Conservation (phyloP, 768 basidiomycete genomes). For the Harrya chromipes region DNA sequence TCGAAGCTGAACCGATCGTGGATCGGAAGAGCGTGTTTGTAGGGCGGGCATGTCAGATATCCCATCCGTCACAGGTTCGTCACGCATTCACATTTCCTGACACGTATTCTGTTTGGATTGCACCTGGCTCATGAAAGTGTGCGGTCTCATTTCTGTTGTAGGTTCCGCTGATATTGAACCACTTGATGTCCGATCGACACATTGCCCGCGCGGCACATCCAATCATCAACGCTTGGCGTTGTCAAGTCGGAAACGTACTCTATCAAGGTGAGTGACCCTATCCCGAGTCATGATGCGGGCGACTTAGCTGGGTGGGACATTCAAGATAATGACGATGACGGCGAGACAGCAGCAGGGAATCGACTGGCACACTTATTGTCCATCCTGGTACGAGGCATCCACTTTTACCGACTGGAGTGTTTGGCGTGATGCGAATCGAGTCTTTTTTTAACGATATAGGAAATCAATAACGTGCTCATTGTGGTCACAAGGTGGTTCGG, state of each 20-base stretch:
- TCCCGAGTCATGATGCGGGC: not conserved
- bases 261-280: slow-evolving; percentile 60
- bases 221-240: slow-evolving; percentile 80
- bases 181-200: slow-evolving; percentile 67
- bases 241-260: slow-evolving; percentile 59
- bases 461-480: slow-evolving; percentile 80
- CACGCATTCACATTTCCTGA: not conserved
- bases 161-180: slow-evolving; percentile 65
- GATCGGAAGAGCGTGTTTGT: slow-evolving; percentile 87
- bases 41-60: slow-evolving; percentile 79
- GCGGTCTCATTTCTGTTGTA: slow-evolving; percentile 24
- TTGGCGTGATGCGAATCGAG: not conserved
- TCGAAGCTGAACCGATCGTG: slow-evolving; percentile 73
- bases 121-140: not conserved
- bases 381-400: slow-evolving; percentile 57
- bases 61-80: slow-evolving; percentile 69
- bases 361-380: slow-evolving; percentile 88
- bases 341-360: slow-evolving; percentile 90
- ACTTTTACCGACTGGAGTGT: not conserved
- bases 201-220: slow-evolving; percentile 77
- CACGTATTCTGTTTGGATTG: not conserved
- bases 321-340: slow-evolving; percentile 91
- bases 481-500: slow-evolving; percentile 94
- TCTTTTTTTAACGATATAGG: slow-evolving; percentile 39
- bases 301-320: slow-evolving; percentile 2